These are phyloP conservation scores for Xylariaceae sp. DNA, from an alignment of 2,329 filamentous ascomycete genomes.

Conservation along the genomic window DNA sequence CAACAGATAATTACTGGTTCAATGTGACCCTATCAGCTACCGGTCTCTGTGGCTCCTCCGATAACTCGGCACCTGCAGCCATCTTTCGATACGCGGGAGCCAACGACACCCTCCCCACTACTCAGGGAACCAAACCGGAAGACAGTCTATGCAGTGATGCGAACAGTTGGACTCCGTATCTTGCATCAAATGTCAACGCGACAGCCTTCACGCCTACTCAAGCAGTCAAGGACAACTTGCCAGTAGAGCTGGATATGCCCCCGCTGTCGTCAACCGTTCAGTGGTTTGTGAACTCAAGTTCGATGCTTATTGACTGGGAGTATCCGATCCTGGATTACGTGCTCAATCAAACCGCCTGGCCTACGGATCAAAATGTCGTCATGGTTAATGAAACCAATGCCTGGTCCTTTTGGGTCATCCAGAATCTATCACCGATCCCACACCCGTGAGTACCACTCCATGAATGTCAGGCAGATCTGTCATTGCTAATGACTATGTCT, in stretches of 20 bases:
- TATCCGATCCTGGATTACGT: slow-evolving; percentile 38
- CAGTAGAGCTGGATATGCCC: slow-evolving; percentile 19
- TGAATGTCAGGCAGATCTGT: neutral
- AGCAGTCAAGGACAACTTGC: slow-evolving; percentile 24
- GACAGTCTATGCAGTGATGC: slow-evolving; percentile 19
- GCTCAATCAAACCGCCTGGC: slow-evolving; percentile 24
- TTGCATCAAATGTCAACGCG: slow-evolving; percentile 24
- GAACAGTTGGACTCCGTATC: slow-evolving; percentile 21
- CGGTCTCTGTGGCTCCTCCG: slow-evolving; percentile 30
- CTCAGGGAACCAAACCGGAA: slow-evolving; percentile 22
- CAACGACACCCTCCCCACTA: slow-evolving; percentile 27
- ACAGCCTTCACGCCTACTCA: slow-evolving; percentile 24
- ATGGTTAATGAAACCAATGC: slow-evolving; percentile 23
- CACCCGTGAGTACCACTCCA: slow-evolving; percentile 10
- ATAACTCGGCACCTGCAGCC: slow-evolving; percentile 33
- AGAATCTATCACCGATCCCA: slow-evolving; percentile 28
- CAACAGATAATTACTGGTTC: slow-evolving; percentile 40
- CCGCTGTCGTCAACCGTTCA: slow-evolving; percentile 15
- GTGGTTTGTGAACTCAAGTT: slow-evolving; percentile 34
- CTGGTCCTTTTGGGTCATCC: slow-evolving; percentile 32
- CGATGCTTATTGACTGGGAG: slow-evolving; percentile 38
- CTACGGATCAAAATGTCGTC: slow-evolving; percentile 25
- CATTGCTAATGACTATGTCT: neutral
- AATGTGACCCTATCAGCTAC: slow-evolving; percentile 32
- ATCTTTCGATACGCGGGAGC: slow-evolving; percentile 38